A percentile compares a stretch with the other conserved stretches of the same genome.
phyloP scores from a whole-genome alignment of 2,329 filamentous ascomycete genomes.

The Polytolypa hystricis region DNA sequence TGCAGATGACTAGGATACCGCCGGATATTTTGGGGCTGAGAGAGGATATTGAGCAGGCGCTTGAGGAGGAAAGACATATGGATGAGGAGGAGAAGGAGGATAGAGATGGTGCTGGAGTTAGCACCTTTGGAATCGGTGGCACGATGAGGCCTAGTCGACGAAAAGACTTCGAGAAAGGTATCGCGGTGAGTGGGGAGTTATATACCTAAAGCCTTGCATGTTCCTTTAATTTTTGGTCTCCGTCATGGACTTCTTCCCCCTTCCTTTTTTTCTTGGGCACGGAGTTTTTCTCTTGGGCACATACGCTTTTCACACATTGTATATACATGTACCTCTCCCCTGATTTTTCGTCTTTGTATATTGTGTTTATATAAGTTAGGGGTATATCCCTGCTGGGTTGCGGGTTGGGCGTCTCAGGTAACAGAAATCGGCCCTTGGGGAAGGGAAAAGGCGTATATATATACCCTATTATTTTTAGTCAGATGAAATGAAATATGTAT shows the following conservation, averaged over 20 bases:
- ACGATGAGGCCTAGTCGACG: conserved; percentile 16
- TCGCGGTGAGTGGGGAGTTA: conserved; percentile 23
- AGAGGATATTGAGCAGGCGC: conserved; percentile 38
- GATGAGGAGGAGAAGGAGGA: conserved; percentile 32
- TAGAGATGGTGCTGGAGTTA: conserved; percentile 17
- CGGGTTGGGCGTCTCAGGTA: too few relatives aligned
- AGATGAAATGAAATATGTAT: too few relatives aligned
- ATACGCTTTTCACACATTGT: too few relatives aligned
- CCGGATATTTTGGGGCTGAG: conserved; percentile 55
- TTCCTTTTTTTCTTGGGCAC: not conserved
- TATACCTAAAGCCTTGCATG: conserved; percentile 19
- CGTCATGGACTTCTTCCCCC: not conserved
- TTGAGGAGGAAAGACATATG: conserved; percentile 31
- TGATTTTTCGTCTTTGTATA: too few relatives aligned
- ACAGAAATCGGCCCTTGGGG: too few relatives aligned
- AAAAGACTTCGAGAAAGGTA: conserved; percentile 25
- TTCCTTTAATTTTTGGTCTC: conserved; percentile 2
- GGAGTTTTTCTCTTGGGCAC: not conserved
- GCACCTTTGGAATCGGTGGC: conserved; percentile 4
- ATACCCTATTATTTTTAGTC: too few relatives aligned
- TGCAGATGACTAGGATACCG: conserved; percentile 71
- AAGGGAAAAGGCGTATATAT: too few relatives aligned
- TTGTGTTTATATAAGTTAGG: too few relatives aligned
- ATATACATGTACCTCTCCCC: too few relatives aligned
- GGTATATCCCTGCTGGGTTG: too few relatives aligned